Percentiles rank a stretch among this genome's conserved stretches.
Conservation (phyloP, 768 basidiomycete species). For the Pleurotus salmoneostramineus region DNA sequence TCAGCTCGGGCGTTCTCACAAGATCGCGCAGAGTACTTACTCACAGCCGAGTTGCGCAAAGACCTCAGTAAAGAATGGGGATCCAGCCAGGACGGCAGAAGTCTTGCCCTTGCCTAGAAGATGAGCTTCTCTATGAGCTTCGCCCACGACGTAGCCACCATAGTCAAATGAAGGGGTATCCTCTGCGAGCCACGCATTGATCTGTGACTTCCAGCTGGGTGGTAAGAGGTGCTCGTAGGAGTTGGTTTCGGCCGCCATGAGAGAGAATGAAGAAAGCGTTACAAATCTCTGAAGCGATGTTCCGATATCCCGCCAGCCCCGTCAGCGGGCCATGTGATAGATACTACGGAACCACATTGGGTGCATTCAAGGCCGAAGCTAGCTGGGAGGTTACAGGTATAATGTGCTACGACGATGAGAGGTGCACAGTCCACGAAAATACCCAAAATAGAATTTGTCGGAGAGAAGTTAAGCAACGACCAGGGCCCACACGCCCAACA, state of each 20-base stretch:
- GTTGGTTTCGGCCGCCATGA: slow-evolving; percentile 13
- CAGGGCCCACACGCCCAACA: not conserved
- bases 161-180: slow-evolving; percentile 97
- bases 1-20: not conserved
- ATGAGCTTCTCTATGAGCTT: slow-evolving; percentile 79
- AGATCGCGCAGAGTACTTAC: slow-evolving; percentile 44
- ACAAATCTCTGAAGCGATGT: not conserved
- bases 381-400: too few relatives aligned
- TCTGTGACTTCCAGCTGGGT: slow-evolving; percentile 85
- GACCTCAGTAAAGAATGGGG: slow-evolving; percentile 93
- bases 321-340: too few relatives aligned
- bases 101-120: slow-evolving; percentile 87
- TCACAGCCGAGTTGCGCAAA: slow-evolving; percentile 86
- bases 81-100: slow-evolving; percentile 82
- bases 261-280: not conserved
- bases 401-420: too few relatives aligned
- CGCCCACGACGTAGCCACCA: slow-evolving; percentile 94
- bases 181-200: slow-evolving; percentile 83
- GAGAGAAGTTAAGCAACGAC: not conserved
- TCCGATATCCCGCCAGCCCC: too few relatives aligned
- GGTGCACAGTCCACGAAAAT: not conserved
- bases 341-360: too few relatives aligned
- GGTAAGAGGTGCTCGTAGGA: slow-evolving; percentile 76
- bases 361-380: too few relatives aligned
- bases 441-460: not conserved